Base-by-base conservation (phyloP, 495 filamentous ascomycete species). In the Clavariopsis aquatica region DNA sequence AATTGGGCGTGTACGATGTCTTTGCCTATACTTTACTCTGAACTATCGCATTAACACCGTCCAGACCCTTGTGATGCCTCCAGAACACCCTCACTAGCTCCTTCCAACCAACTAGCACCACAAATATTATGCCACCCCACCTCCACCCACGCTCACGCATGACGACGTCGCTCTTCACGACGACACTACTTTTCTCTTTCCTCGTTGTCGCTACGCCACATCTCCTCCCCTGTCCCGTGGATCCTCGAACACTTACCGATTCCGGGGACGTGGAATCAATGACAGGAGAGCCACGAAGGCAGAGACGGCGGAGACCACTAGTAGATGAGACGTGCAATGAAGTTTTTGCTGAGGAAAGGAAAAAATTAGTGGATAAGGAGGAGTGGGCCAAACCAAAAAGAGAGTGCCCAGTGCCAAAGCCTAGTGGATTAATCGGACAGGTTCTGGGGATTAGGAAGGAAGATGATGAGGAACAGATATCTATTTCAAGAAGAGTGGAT, bases 151-250 rank as follows among this genome's bases (percentile, higher is more conserved):
- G 91, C 69, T 96, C 92, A 53, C 87, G 90, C 72, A 86, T 89
- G 74, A 98, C 94, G 63, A 90, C 86, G 52, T 91, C 92, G 26
- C 87, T 98, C 27, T 98, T 98, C 79, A 90, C 91, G 49, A 89
- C 88, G n/a, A 97, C 92, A n/a, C 82, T 97, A 36, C 79, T 89
- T n/a, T 84, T 90, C 23, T 91, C 88, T 66, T 95, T 98, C 73
- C 82, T 96, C 66, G 91, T 97, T 60, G 94, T 98, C 63, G 90
- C 84, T 45, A 80, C 96, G 53, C 94, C 94, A 26, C 94, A 98
- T 71, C 71, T 95, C n/a, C 82, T 98, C 49, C 94, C 94, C 0
- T 98, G 94, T 75, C 94, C 94, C 4, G 88, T 90, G 12, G 70
- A 73, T 53, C 89, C 89, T n/a, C 82, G 88, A 62, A 54, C 74